Evolutionary conservation across 2,329 filamentous ascomycete species (phyloP), one percentile per base, ranked within the genome.

Genomic region (Diplodia intermedia): DNA sequence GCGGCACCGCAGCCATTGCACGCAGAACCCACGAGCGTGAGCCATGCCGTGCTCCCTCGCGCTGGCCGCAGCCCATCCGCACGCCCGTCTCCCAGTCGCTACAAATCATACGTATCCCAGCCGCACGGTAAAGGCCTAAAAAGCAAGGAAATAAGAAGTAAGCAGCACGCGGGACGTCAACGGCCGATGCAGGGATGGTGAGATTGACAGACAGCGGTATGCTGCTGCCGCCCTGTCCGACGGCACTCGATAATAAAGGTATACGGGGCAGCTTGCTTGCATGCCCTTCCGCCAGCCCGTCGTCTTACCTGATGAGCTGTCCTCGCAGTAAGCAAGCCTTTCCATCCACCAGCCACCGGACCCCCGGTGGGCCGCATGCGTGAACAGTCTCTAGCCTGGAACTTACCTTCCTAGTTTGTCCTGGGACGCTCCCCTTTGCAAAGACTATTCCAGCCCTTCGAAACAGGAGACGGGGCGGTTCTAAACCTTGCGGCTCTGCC

Each of bases 281-380:
- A 40, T 23, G 57, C 26, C 40, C 33, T 18, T 5, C 55, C 33
- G 14, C 20, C 20, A n/a, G 14, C 18, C 40, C 57, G 40, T 14
- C 40, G 60, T 63, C 60, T 63, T 52, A 63, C 60, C 60, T 52
- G 43, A 63, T 63, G 60, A 20, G 60, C 9, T 50, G 60, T 63
- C 47, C 60, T 63, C 31, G 60, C 60, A 63, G 60, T 29, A 49
- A 49, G 57, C 20, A 61, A 31, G 40, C 40, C 54, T 14, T n/a
- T 15, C 23, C 56, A 47, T 38, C 38, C 54, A 38, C 23, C 26
- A 26, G 52, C 18, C 26, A 18, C 54, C 29, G 5, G 29, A 1
- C 9, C 23, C 11, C 23, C 33, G 14, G 20, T 36, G 20, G 33
- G 14, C 23, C n/a, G 9, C 11, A 40, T 57, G 4, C n/a, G 11